A percentile compares a stretch with the other conserved stretches of the same genome.
Conservation (phyloP, 768 basidiomycete genomes). For the Amanita phalloides region DNA sequence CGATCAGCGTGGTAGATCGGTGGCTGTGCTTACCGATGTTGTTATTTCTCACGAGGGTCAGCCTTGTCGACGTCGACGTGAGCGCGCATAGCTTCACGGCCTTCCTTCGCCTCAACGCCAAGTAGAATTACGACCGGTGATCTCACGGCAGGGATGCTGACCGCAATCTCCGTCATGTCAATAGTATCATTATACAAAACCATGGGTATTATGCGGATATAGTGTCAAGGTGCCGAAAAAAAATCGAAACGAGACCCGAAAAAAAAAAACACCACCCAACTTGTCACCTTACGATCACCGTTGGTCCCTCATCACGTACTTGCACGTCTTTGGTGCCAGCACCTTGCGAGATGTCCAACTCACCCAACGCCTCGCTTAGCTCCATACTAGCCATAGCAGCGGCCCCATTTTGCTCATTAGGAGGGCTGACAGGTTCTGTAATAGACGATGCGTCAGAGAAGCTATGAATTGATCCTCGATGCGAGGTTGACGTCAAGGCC, state of each 20-base stretch:
- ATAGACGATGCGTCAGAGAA: constrained; percentile 50
- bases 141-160: background rate
- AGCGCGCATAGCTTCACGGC: background rate
- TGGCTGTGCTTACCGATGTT: background rate
- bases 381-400: background rate
- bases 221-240: no score
- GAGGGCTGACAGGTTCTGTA: constrained; percentile 49
- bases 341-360: background rate
- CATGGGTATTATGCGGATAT: background rate
- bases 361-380: background rate
- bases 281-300: background rate
- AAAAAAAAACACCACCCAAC: background rate
- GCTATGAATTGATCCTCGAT: constrained; percentile 35
- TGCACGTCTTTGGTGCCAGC: background rate
- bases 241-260: background rate
- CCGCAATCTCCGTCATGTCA: background rate
- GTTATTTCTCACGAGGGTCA: background rate
- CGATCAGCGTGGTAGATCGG: constrained; percentile 4
- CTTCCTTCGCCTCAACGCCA: no score
- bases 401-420: constrained; percentile 20
- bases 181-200: background rate
- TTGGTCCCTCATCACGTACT: background rate
- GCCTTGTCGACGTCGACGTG: no score
- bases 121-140: background rate
- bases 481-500: constrained; percentile 11